phyloP scores from a whole-genome alignment of 2,329 filamentous ascomycete genomes.

The Cordyceps farinosa region DNA sequence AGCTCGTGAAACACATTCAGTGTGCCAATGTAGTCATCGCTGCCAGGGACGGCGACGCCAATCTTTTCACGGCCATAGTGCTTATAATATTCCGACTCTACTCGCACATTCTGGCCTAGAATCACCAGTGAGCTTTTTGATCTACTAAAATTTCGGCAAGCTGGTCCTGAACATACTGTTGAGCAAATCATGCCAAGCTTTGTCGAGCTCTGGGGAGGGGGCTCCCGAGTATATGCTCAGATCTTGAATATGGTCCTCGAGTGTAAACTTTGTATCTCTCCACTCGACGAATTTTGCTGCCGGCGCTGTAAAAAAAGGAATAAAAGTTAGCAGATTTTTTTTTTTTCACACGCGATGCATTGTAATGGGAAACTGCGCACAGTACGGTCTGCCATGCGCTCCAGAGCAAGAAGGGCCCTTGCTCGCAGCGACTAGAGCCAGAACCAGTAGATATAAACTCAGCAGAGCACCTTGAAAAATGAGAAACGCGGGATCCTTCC shows the following conservation, averaged over 20 bases:
- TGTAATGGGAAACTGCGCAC: background rate
- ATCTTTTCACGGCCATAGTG: constrained; percentile 13
- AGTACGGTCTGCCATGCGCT: background rate
- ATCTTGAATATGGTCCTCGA: constrained; percentile 13
- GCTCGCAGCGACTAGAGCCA: constrained; percentile 2
- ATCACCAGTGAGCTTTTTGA: no score
- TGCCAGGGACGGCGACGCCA: constrained; percentile 6
- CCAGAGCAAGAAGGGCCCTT: background rate
- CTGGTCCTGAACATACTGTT: background rate
- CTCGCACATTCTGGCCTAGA: constrained; percentile 8
- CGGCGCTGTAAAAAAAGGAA: background rate
- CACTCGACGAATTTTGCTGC: constrained; percentile 3
- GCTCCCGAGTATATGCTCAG: constrained; percentile 13
- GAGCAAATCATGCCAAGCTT: constrained; percentile 13
- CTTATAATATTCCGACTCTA: constrained; percentile 11
- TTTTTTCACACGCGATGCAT: no score
- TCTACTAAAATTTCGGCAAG: no score
- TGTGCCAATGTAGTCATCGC: constrained; percentile 13
- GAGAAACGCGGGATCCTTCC: constrained; percentile 3
- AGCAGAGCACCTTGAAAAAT: constrained; percentile 2
- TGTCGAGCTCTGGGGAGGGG: constrained; percentile 7
- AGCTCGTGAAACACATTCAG: constrained; percentile 15
- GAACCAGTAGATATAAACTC: background rate
- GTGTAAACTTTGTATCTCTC: constrained; percentile 11
- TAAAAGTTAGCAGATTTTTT: background rate